Percentiles rank a stretch among this genome's conserved stretches.
These are phyloP conservation scores for Plasmodium blacklocki DNA, from an alignment of 169 alveolate species.

Conservation along the genomic window DNA sequence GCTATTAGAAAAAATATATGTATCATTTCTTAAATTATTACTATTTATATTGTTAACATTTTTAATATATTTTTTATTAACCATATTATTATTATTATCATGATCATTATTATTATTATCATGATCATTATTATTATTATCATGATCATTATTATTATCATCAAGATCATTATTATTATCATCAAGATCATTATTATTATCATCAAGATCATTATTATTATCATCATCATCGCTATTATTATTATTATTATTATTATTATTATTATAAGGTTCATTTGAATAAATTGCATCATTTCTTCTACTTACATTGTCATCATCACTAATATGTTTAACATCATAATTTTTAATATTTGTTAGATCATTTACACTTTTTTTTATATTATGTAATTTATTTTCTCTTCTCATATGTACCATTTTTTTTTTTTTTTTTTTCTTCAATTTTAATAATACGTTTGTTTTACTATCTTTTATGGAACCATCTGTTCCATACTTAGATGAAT, in stretches of 20 bases:
- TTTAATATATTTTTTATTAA: too few relatives aligned
- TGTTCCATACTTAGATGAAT: slow-evolving; percentile 51
- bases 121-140: too few relatives aligned
- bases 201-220: not conserved
- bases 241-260: not conserved
- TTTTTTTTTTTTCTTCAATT: slow-evolving; percentile 6
- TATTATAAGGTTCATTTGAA: not conserved
- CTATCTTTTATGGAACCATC: slow-evolving; percentile 19
- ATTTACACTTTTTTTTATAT: not conserved
- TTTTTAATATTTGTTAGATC: not conserved
- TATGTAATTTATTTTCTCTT: not conserved
- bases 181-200: not conserved
- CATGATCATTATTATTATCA: not conserved
- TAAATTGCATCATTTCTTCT: slow-evolving; percentile 8
- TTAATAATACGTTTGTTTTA: not conserved
- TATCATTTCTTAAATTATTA: slow-evolving; percentile 33
- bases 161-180: not conserved
- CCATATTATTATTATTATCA: not conserved
- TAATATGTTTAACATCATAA: not conserved
- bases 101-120: not conserved
- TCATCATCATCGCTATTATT: too few relatives aligned
- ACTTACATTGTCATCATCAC: slow-evolving; percentile 1
- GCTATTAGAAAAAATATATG: slow-evolving; percentile 5
- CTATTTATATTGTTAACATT: too few relatives aligned
- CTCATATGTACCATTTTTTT: not conserved